phyloP scores from a whole-genome alignment of 352 stramenopile genomes.

The Proteromonas lacertae region DNA sequence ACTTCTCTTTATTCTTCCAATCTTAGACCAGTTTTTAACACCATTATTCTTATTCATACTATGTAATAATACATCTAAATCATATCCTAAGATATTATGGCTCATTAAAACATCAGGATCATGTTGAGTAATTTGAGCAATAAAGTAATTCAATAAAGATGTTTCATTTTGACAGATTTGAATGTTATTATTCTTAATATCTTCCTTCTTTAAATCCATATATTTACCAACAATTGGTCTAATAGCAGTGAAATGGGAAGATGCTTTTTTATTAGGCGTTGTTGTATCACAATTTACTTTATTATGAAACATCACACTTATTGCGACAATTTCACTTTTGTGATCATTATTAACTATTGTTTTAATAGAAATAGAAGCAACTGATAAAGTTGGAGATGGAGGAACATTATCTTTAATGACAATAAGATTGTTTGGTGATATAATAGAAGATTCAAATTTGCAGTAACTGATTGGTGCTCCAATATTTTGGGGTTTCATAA shows the following conservation, averaged over 20 bases:
- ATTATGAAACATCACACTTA: constrained; percentile 23
- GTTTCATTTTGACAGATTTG: constrained; percentile 27
- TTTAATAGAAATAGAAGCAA: constrained; percentile 83
- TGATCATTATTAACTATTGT: constrained; percentile 76
- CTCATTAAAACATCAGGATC: constrained; percentile 91
- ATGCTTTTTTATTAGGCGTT: not conserved
- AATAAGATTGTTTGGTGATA: constrained; percentile 48
- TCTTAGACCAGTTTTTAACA: constrained; percentile 24
- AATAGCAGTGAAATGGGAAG: not conserved
- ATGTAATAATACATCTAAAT: constrained; percentile 85
- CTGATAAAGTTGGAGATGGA: constrained; percentile 28
- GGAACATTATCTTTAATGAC: constrained; percentile 9
- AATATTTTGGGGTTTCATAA: constrained; percentile 37
- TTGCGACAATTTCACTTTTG: constrained; percentile 69
- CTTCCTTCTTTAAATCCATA: not conserved
- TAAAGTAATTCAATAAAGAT: constrained; percentile 27
- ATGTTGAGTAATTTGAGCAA: constrained; percentile 57
- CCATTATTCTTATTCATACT: constrained; percentile 62
- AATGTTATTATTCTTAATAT: not conserved
- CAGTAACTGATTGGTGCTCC: constrained; percentile 27
- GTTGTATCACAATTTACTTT: constrained; percentile 18
- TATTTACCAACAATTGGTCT: too few relatives aligned
- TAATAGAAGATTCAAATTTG: constrained; percentile 57
- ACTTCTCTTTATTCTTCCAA: constrained; percentile 26
- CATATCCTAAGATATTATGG: constrained; percentile 92